Evolutionary conservation across 495 filamentous ascomycete genomes (phyloP).

Genomic region (Neurospora sp.): DNA sequence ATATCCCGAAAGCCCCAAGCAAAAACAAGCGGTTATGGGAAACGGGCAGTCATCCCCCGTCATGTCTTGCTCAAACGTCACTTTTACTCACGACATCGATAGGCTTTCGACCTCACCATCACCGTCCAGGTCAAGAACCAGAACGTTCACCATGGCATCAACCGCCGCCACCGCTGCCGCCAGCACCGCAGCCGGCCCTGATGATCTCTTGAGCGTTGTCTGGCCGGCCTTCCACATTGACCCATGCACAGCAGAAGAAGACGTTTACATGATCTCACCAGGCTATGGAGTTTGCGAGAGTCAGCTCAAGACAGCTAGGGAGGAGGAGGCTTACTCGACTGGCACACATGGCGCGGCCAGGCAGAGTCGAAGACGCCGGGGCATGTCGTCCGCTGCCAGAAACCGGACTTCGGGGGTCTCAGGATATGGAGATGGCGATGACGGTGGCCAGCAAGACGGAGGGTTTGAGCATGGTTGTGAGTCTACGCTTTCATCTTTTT

Average conservation of each 20-base stretch:
- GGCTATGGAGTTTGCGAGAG: slow-evolving; percentile 6
- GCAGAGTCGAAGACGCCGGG: background rate
- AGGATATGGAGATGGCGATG: background rate
- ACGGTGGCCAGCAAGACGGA: background rate
- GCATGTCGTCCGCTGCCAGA: background rate
- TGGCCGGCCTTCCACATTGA: slow-evolving; percentile 11
- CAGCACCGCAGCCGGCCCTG: background rate
- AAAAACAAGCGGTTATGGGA: background rate
- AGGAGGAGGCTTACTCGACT: slow-evolving; percentile 1
- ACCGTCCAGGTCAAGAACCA: background rate
- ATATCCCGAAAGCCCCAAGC: background rate
- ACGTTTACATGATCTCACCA: background rate
- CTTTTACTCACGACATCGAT: background rate
- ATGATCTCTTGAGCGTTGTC: slow-evolving; percentile 1
- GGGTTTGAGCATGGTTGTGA: background rate
- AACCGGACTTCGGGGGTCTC: background rate
- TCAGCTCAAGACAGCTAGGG: background rate
- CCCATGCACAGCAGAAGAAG: background rate
- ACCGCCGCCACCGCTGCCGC: background rate
- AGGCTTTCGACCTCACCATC: background rate
- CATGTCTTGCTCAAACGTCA: background rate
- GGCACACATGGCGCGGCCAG: background rate
- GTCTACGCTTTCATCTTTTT: background rate
- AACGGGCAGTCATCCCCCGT: background rate
- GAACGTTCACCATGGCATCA: background rate